Evolutionary conservation across 2,329 filamentous ascomycete genomes (phyloP), one percentile per base, ranked within the genome.

Genomic region (Fusarium sp.): DNA sequence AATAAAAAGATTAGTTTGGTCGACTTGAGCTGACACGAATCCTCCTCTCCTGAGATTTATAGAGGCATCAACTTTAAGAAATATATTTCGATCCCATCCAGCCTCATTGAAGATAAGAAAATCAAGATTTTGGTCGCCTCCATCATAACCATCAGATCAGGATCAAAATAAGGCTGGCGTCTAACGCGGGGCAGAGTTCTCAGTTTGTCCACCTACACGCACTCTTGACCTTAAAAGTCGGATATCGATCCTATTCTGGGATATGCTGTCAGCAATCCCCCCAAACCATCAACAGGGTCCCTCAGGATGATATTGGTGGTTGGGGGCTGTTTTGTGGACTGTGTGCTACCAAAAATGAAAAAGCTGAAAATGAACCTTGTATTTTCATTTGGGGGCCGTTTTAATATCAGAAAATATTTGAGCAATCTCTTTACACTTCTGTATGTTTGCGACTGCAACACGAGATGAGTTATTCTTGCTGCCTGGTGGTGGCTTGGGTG

Each of bases 111-210:
- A 40, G 3, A 3, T 6, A 2, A 2, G 13, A 20, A 13, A 8
- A 16, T 9, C 12, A 23, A 12, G 18, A 8, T 5, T 30, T 28
- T 10, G 15, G 13, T 23, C 26, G 38, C 18, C 8, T 46, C 13
- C 5, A 33, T 31, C 33, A 11, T 4, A 7, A 10, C 13, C n/a
- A 31, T 8, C 1, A 20, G 4, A 11, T 45, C n/a, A 37, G n/a
- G 13, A 12, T 62, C 40, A 20, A 49, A 57, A 64, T 23, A 51
- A 65, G 45, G 40, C 62, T 65, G 45, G 60, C 53, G 62, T 40
- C 38, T 30, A 13, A 30, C 12, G 28, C 10, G 37, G 4, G 8
- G 3, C 7, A 26, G 8, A 47, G 11, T 16, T 16, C 8, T 6
- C 2, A 10, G 16, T 38, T 38, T 15, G 12, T 26, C 0, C 1